phyloP scores from a whole-genome alignment of 1,139 yeast genomes.

The Scheffersomyces quercinus region DNA sequence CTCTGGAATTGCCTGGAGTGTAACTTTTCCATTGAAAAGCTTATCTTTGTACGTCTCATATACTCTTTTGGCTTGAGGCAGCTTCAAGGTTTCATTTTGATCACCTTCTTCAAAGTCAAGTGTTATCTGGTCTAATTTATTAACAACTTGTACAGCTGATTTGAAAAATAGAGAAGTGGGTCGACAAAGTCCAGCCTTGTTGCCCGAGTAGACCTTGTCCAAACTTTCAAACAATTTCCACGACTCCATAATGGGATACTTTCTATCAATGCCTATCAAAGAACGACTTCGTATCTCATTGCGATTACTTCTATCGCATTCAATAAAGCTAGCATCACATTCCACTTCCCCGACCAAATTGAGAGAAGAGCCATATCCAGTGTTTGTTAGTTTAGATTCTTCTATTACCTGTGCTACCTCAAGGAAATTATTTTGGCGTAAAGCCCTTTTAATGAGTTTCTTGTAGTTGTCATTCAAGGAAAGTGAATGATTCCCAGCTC shows the following conservation, averaged over 20 bases:
- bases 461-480: conserved; percentile 19
- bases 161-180: neutral
- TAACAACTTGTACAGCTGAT: neutral
- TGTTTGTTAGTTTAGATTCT: conserved; percentile 47
- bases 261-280: conserved; percentile 22
- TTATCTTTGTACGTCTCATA: conserved; percentile 14
- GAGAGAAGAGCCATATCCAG: conserved; percentile 58
- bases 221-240: conserved; percentile 18
- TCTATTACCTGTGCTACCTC: conserved; percentile 35
- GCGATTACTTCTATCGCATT: conserved; percentile 2
- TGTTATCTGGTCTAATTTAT: conserved; percentile 1
- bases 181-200: neutral
- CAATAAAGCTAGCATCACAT: conserved; percentile 46
- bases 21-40: neutral
- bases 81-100: conserved; percentile 12
- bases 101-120: neutral
- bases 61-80: conserved; percentile 14
- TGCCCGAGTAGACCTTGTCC: conserved; percentile 10
- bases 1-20: neutral
- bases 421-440: conserved; percentile 13
- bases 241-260: conserved; percentile 25
- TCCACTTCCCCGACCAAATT: conserved; percentile 48
- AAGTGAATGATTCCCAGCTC: conserved; percentile 39
- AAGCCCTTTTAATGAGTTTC: conserved; percentile 22
- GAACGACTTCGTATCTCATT: conserved; percentile 15